phyloP scores from a whole-genome alignment of 2,329 filamentous ascomycete species.

The Pleomassaria siparia region DNA sequence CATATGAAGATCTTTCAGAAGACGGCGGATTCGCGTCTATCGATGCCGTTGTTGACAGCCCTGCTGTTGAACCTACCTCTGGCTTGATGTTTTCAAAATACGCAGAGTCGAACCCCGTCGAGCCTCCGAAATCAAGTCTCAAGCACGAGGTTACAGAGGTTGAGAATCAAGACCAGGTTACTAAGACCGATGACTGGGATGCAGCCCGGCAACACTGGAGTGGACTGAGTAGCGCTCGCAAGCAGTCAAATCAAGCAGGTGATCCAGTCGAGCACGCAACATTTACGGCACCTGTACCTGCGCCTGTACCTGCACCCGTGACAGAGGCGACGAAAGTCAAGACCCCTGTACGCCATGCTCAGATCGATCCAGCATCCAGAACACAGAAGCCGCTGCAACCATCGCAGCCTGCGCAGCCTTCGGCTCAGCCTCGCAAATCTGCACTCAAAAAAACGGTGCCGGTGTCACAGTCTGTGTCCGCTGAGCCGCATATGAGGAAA shows the following conservation, averaged over 20 bases:
- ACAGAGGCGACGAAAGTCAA: not conserved
- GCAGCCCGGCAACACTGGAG: constrained; percentile 71
- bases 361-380: not conserved
- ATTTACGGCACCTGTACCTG: constrained; percentile 2
- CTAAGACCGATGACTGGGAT: constrained; percentile 61
- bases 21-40: constrained; percentile 71
- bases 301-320: not conserved
- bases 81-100: constrained; percentile 27
- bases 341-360: not conserved
- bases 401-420: constrained; percentile 16
- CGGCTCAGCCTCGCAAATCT: constrained; percentile 41
- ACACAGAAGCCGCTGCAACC: constrained; percentile 25
- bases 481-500: constrained; percentile 19
- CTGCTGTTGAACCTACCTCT: constrained; percentile 41
- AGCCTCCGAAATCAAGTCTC: constrained; percentile 15
- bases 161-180: constrained; percentile 10
- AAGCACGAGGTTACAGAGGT: constrained; percentile 9
- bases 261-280: constrained; percentile 40
- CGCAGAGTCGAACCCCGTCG: constrained; percentile 20
- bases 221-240: constrained; percentile 63
- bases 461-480: constrained; percentile 17
- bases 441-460: constrained; percentile 46
- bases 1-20: constrained; percentile 71
- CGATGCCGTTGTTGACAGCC: constrained; percentile 69
- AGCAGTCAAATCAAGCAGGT: constrained; percentile 62